phyloP scores from a whole-genome alignment of 140 eudicot genomes.

The Ambrosia hybrid region DNA sequence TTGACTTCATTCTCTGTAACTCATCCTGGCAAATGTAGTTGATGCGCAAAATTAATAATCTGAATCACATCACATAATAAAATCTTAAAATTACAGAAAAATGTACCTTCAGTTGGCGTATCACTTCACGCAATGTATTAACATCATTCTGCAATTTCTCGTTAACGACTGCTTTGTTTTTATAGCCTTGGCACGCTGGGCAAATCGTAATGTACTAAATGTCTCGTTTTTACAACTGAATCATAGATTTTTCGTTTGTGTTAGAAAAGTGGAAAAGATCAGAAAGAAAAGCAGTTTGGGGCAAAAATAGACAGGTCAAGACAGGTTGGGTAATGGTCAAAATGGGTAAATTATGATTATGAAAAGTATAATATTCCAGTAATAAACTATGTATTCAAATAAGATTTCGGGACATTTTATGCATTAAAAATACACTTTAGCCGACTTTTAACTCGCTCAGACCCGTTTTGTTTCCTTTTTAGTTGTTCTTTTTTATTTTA shows the following conservation, averaged over 20 bases:
- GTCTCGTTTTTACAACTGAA: conserved; percentile 93
- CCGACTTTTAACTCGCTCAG: too few species aligned
- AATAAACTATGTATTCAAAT: too few species aligned
- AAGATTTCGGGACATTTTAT: too few species aligned
- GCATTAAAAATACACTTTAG: too few species aligned
- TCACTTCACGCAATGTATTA: conserved; percentile 77
- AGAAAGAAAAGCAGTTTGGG: background rate
- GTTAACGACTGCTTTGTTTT: conserved; percentile 89
- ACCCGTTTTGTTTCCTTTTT: too few species aligned
- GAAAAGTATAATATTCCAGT: too few species aligned
- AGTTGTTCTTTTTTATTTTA: too few species aligned
- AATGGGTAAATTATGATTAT: too few species aligned
- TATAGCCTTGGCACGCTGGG: conserved; percentile 95
- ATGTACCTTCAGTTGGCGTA: conserved; percentile 67
- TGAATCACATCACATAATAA: background rate
- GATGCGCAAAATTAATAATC: background rate
- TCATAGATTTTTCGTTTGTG: conserved; percentile 14
- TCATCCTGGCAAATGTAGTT: conserved; percentile 63
- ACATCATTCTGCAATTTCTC: conserved; percentile 90
- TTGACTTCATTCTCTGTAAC: conserved; percentile 63
- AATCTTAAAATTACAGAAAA: background rate
- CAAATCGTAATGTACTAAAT: conserved; percentile 84
- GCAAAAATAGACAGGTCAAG: background rate
- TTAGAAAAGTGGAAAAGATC: conserved; percentile 2
- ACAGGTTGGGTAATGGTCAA: too few species aligned